A percentile compares a stretch with the other conserved stretches of the same genome.
Evolutionary conservation across 768 basidiomycete genomes (phyloP).

Genomic region (Leccinum imitatum): DNA sequence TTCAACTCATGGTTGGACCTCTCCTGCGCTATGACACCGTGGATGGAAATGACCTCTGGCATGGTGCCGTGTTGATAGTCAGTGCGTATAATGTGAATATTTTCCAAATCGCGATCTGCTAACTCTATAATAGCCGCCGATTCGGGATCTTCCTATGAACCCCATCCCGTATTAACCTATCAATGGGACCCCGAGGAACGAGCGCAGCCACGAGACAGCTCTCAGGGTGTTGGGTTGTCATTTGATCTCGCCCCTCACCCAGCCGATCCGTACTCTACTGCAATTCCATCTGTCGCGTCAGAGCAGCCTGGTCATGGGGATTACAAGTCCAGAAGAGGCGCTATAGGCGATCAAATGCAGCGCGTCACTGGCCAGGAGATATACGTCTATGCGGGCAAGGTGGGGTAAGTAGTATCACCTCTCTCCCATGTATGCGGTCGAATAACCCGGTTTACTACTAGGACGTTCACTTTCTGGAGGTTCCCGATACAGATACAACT

Average conservation of each 20-base stretch:
- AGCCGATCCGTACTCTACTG: constrained; percentile 64
- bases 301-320: constrained; percentile 10
- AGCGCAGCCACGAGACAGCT: constrained; percentile 11
- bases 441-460: constrained; percentile 29
- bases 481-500: constrained; percentile 86
- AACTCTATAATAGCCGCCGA: constrained; percentile 61
- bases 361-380: constrained; percentile 63
- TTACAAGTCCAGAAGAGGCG: constrained; percentile 20
- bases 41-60: constrained; percentile 75
- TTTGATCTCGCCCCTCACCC: constrained; percentile 72
- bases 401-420: constrained; percentile 46
- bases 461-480: constrained; percentile 92
- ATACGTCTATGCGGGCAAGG: constrained; percentile 61
- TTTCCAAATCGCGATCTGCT: background rate
- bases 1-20: constrained; percentile 92
- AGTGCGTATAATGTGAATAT: constrained; percentile 51
- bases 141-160: constrained; percentile 74
- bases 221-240: constrained; percentile 28
- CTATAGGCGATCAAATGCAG: constrained; percentile 36
- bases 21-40: constrained; percentile 89
- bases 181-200: constrained; percentile 67
- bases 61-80: constrained; percentile 86
- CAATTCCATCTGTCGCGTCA: constrained; percentile 32
- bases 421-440: background rate
- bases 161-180: constrained; percentile 66